phyloP scores from a whole-genome alignment of 176 grass and related monocot species.

The Avena eriantha region DNA sequence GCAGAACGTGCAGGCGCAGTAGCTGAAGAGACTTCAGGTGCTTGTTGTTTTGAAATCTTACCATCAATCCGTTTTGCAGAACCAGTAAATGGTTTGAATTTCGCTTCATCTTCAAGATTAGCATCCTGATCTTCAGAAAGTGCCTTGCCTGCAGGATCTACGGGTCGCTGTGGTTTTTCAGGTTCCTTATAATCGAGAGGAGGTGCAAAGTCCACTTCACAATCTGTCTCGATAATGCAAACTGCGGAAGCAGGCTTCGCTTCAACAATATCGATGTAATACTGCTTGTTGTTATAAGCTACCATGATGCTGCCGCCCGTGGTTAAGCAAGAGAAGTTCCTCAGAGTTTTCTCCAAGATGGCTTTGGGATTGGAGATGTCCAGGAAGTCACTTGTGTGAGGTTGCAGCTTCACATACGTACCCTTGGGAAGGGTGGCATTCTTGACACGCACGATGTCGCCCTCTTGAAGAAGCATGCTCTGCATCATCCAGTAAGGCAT shows the following conservation, averaged over 20 bases:
- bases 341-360: conserved; percentile 76
- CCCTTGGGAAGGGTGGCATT: conserved; percentile 78
- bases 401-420: conserved; percentile 81
- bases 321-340: conserved; percentile 90
- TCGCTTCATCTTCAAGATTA: conserved; percentile 49
- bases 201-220: conserved; percentile 93
- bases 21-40: conserved; percentile 7
- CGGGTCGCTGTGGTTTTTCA: conserved; percentile 45
- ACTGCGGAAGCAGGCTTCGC: conserved; percentile 78
- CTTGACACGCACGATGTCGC: conserved; percentile 65
- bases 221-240: conserved; percentile 94
- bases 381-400: conserved; percentile 82
- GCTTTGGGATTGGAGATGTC: conserved; percentile 87
- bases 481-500: conserved; percentile 99
- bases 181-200: conserved; percentile 91
- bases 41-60: conserved; percentile 51
- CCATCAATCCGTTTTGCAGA: conserved; percentile 72
- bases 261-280: conserved; percentile 89
- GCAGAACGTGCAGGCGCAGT: neutral
- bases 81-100: conserved; percentile 79
- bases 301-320: conserved; percentile 83
- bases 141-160: conserved; percentile 49
- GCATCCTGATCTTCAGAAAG: conserved; percentile 50
- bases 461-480: conserved; percentile 92
- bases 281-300: conserved; percentile 87